Evolutionary conservation across 306 rosid species (phyloP), one percentile per base, ranked within the genome.

Genomic region (Lagenaria siceraria): DNA sequence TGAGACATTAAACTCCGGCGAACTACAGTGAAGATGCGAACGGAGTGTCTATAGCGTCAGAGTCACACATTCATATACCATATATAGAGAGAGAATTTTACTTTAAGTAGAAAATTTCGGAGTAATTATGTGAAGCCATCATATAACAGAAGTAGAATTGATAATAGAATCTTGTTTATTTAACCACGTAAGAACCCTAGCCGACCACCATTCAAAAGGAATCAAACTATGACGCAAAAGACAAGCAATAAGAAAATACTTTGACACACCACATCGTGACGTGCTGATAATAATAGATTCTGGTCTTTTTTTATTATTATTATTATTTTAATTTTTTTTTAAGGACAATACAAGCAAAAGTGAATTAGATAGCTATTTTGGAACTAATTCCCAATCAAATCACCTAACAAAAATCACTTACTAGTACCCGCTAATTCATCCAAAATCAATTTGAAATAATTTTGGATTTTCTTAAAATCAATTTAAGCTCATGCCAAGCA

Each of bases 201-300:
- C 85, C 86, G 84, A 86, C 89, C 87, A 70, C 79, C 74, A 62
- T 88, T 88, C 87, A 80, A 86, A 70, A 81, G 62, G 80, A 81
- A 86, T 68, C 78, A 60, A 80, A 78, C 64, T 49, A 59, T 15
- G 38, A 71, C 22, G 33, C 52, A 62, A 80, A 14, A 22, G 58
- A 42, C 18, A 38, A 78, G 80, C 52, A 68, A 68, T 68, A 22
- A 80, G 35, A n/a, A 42, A 33, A 73, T 38, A 48, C 74, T 46
- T 46, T 46, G 52, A 46, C 52, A 5, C 52, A 46, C 4, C 52
- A 3, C 52, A 46, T 12, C 52, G 52, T 46, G 5, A 46, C 17
- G 52, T 46, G 52, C 9, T 38, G 9, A 12, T 43, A 1, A 42
- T 43, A 46, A 13, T 46, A 46, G 52, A 46, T 46, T 13, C 52